Evolutionary conservation across 1,284 basidiomycete genomes (phyloP), one percentile per base, ranked within the genome.

Genomic region (Marasmius sp.): DNA sequence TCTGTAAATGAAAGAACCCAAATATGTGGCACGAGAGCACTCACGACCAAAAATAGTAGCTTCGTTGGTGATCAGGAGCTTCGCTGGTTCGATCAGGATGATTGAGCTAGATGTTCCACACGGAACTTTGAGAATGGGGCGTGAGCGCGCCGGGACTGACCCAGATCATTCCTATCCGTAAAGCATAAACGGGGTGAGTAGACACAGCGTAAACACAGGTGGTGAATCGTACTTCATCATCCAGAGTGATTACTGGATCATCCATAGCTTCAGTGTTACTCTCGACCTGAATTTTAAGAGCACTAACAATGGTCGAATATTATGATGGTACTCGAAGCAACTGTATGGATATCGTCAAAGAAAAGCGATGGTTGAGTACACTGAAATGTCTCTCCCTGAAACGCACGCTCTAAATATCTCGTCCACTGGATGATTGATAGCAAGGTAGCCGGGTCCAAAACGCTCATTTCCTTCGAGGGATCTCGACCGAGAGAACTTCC

Each of bases 1-100:
- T 1, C 7, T 14, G 11, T n/a, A n/a, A n/a, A n/a, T n/a, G n/a
- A n/a, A n/a, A n/a, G n/a, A n/a, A n/a, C n/a, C n/a, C n/a, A n/a
- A 37, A 7, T 34, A 6, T 16, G 14, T n/a, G 11, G 20, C 41
- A 45, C 63, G 16, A 57, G 51, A 37, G 12, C 5, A 69, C 82
- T 69, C 61, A 85, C 84, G 63, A 84, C 47, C 48, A 85, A 68
- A 71, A 85, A 86, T 59, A 85, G 65, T 33, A 69, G 57, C 68
- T 85, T 86, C 48, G 81, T 83, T 59, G 77, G 65, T 8, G 81
- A 81, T 83, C 83, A 85, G 27, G 77, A 72, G 51, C 81, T 77
- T 64, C 71, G 78, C 83, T 83, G n/a, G 59, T 8, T 54, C 11
- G 27, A 20, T 33, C 62, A 37, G 39, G n/a, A n/a, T n/a, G 10